Conservation (phyloP, 331 rosid species). For the Prunus yedoensis region DNA sequence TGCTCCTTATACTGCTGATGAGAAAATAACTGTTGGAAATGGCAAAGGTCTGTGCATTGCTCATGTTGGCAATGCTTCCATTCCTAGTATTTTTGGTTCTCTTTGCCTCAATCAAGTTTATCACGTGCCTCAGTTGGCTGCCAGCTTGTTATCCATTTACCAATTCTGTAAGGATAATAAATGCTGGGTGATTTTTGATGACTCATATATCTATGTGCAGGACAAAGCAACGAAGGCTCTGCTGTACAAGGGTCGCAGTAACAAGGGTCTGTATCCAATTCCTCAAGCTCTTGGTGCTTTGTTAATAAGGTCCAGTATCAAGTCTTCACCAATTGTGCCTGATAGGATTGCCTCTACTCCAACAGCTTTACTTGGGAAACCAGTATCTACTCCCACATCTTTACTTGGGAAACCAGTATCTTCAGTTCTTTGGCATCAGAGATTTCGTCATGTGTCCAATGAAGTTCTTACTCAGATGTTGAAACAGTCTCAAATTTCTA, state of each 20-base stretch:
- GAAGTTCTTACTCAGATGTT: not conserved
- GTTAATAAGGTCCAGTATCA: not conserved
- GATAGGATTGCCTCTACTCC: not conserved
- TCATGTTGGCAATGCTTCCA: not conserved
- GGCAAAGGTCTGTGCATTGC: not conserved
- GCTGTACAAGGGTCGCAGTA: too few relatives aligned
- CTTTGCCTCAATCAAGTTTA: not conserved
- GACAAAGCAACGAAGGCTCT: not conserved
- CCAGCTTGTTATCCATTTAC: not conserved
- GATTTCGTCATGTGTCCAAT: not conserved
- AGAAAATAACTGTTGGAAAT: not conserved
- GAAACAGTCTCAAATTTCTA: not conserved
- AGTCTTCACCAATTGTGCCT: not conserved
- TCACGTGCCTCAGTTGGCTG: not conserved
- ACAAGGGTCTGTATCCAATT: not conserved
- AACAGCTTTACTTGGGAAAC: not conserved
- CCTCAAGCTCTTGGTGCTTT: not conserved
- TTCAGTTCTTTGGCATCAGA: not conserved
- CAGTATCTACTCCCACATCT: not conserved
- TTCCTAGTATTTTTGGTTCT: not conserved
- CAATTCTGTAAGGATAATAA: not conserved
- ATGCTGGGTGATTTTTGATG: not conserved
- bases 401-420: not conserved
- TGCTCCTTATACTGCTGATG: not conserved
- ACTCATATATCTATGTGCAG: not conserved